phyloP scores from a whole-genome alignment of 2,329 filamentous ascomycete species.

The Elsinoe arachidis region DNA sequence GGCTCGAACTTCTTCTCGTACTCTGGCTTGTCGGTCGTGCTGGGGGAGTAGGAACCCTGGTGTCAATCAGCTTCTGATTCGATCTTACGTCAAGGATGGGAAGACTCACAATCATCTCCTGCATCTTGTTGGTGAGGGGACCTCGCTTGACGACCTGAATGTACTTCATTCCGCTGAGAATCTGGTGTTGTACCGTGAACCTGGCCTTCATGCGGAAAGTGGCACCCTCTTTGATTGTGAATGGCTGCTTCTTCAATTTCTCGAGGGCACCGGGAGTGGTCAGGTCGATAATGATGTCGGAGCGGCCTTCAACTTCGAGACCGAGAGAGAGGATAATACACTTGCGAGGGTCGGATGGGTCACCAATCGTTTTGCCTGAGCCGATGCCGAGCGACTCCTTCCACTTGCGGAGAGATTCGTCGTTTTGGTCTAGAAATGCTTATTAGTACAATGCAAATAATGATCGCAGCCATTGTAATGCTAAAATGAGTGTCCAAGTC shows the following conservation, averaged over 20 bases:
- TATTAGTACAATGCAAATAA: background rate
- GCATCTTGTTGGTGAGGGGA: conserved; percentile 81
- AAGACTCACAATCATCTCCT: conserved; percentile 86
- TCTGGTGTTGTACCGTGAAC: conserved; percentile 95
- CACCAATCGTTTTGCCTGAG: conserved; percentile 44
- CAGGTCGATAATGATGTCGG: conserved; percentile 83
- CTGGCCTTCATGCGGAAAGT: conserved; percentile 89
- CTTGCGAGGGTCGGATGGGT: conserved; percentile 67
- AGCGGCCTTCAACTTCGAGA: conserved; percentile 73
- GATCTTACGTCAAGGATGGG: background rate
- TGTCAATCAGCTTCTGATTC: background rate
- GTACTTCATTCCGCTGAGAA: conserved; percentile 91
- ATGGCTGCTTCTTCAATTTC: conserved; percentile 80
- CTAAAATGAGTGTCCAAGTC: no score
- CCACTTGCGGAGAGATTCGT: conserved; percentile 95
- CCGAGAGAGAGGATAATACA: conserved; percentile 90
- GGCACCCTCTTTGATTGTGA: conserved; percentile 93
- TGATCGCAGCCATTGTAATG: no score
- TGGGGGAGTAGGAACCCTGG: conserved; percentile 86
- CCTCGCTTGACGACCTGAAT: conserved; percentile 88
- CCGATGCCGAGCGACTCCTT: conserved; percentile 90
- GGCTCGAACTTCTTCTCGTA: conserved; percentile 90
- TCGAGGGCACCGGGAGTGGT: conserved; percentile 63
- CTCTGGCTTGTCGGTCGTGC: conserved; percentile 73
- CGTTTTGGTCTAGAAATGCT: conserved; percentile 50